Conservation (phyloP, 352 stramenopile species). For the Globisporangium echinulatum region DNA sequence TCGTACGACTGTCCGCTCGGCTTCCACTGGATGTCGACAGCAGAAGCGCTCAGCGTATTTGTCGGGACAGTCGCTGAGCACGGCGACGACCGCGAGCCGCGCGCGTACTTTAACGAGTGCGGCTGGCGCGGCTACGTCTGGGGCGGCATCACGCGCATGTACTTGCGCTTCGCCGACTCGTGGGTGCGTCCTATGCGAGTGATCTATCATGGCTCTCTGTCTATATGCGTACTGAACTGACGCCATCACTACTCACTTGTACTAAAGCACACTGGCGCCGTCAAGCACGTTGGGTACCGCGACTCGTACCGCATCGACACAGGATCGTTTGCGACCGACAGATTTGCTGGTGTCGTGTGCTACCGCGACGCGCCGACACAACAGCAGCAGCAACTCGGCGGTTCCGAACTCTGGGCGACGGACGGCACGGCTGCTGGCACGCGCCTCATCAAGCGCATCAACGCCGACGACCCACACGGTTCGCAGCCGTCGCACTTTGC, state of each 20-base stretch:
- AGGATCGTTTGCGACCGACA: conserved; percentile 27
- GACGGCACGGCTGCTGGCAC: conserved; percentile 73
- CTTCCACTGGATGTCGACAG: conserved; percentile 79
- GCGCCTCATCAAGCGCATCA: conserved; percentile 45
- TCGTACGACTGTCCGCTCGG: conserved; percentile 84
- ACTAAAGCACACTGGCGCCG: conserved; percentile 52
- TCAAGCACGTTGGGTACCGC: conserved; percentile 75
- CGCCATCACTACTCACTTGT: not conserved
- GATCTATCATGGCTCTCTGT: not conserved
- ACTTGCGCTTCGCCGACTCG: conserved; percentile 88
- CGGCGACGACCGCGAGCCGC: conserved; percentile 21
- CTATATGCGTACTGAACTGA: not conserved
- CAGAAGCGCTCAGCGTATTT: conserved; percentile 46
- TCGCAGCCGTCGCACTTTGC: conserved; percentile 31
- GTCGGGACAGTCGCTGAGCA: conserved; percentile 24
- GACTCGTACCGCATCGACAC: conserved; percentile 60
- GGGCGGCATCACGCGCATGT: conserved; percentile 42
- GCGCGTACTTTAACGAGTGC: conserved; percentile 83
- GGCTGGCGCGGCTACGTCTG: conserved; percentile 79
- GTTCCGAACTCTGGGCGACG: conserved; percentile 73
- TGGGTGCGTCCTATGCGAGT: conserved; percentile 12
- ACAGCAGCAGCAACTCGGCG: conserved; percentile 14
- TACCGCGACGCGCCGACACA: conserved; percentile 14
- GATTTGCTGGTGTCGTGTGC: conserved; percentile 82
- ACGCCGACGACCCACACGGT: conserved; percentile 9